Evolutionary conservation across 2,329 filamentous ascomycete species (phyloP), one percentile per base, ranked within the genome.

Genomic region (Claviceps capensis): DNA sequence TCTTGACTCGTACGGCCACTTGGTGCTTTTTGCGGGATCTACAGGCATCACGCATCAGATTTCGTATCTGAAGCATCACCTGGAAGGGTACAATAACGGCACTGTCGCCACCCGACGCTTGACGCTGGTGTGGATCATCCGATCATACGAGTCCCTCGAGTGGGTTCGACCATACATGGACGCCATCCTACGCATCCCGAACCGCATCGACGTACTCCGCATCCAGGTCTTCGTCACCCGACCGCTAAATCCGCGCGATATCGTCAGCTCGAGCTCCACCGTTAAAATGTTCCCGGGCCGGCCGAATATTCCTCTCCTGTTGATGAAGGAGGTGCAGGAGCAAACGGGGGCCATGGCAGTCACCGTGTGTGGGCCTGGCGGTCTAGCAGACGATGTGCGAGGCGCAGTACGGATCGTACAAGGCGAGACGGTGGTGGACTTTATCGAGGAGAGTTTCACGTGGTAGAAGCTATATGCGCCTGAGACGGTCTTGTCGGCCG

Each of bases 41-140:
- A 89, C 93, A 5, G 93, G 93, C 56, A 97, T 98, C 69, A 95
- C 91, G 1, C 91, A 97, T 66, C 89, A 95, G 65, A 80, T 97
- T 34, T 87, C 89, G 37, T 95, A 94, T 66, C 78, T 96, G 8
- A 83, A 82, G 52, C 84, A 93, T 49, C 73, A 91, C 4, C 77
- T 91, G 53, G 71, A 81, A 51, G 85, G 85, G 4, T 85, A 78
- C 66, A 79, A 81, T 51, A 72, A 79, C 1, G 79, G 81, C 54
- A 89, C 82, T 1, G 82, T 89, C 40, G 89, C 91, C 4, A 88
- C 88, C 3, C 83, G 89, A 49, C 82, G 84, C 42, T 71, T 97
- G 47, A 87, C 85, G 1, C 80, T 97, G 7, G 81, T 96, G 54
- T 97, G 93, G 93, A 84, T 95, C 62, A 86, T 97, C 57, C 88